phyloP scores from a whole-genome alignment of 2,329 filamentous ascomycete genomes.

The Ceratocystis lukuohia region DNA sequence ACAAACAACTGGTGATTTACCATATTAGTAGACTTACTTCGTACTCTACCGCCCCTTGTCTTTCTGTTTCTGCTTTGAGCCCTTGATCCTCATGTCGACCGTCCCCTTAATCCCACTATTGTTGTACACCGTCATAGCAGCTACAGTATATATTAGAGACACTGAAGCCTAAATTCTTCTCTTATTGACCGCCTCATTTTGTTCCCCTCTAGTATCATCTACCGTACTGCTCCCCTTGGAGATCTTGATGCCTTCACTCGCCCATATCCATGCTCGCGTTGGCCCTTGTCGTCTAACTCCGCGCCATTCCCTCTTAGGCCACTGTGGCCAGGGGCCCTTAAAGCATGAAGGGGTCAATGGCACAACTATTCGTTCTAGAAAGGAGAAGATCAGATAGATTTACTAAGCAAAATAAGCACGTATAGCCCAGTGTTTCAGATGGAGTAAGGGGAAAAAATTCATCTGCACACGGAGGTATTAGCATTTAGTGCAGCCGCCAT shows the following conservation, averaged over 20 bases:
- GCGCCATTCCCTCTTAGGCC: not conserved
- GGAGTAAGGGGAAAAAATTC: not conserved
- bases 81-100: too few species aligned
- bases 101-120: too few species aligned
- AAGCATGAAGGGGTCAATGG: not conserved
- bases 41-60: not conserved
- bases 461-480: not conserved
- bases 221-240: too few species aligned
- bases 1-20: not conserved
- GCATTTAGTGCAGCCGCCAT: too few species aligned
- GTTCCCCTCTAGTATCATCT: too few species aligned
- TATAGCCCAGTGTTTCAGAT: not conserved
- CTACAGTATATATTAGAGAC: too few species aligned
- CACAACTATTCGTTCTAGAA: not conserved
- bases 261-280: not conserved
- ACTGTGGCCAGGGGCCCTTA: not conserved
- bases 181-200: too few species aligned
- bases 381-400: slow-evolving; percentile 1
- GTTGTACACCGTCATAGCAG: too few species aligned
- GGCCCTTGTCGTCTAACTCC: not conserved
- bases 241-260: too few species aligned
- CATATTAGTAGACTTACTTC: not conserved
- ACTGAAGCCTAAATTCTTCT: too few species aligned
- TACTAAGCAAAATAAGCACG: not conserved
- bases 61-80: not conserved